These are phyloP conservation scores for Chlorophyllum brunneum DNA, from an alignment of 768 basidiomycete genomes.

Conservation along the genomic window DNA sequence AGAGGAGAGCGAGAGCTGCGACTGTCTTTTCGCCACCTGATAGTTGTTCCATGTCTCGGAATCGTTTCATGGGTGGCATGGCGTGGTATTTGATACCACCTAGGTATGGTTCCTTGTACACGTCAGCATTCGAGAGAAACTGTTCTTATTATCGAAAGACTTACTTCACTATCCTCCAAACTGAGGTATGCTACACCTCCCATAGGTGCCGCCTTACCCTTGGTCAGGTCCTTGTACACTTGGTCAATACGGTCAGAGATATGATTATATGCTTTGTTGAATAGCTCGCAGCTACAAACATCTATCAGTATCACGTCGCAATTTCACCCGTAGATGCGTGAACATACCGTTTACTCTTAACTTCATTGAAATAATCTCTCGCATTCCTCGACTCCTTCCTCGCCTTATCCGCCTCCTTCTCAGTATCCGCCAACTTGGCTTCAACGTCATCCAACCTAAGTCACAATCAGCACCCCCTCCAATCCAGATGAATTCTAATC, in stretches of 20 bases:
- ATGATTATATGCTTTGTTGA: slow-evolving; percentile 95
- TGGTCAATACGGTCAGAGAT: slow-evolving; percentile 93
- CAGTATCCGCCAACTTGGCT: slow-evolving; percentile 79
- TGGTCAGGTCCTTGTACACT: slow-evolving; percentile 97
- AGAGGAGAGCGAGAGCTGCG: slow-evolving; percentile 92
- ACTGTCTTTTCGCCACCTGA: slow-evolving; percentile 99
- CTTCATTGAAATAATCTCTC: slow-evolving; percentile 87
- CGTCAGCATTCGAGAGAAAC: neutral
- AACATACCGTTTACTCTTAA: slow-evolving; percentile 74
- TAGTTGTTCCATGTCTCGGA: slow-evolving; percentile 98
- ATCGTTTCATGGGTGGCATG: slow-evolving; percentile 99
- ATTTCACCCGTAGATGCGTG: neutral
- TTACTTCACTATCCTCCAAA: slow-evolving; percentile 92
- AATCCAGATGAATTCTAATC: too few relatives aligned
- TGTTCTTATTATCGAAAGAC: slow-evolving; percentile 14
- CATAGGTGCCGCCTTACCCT: slow-evolving; percentile 89
- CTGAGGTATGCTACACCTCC: slow-evolving; percentile 96
- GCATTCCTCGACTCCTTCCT: slow-evolving; percentile 86
- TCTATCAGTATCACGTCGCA: neutral
- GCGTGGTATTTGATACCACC: slow-evolving; percentile 94
- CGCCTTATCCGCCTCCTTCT: slow-evolving; percentile 89
- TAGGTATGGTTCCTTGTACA: slow-evolving; percentile 28
- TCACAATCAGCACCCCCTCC: too few relatives aligned
- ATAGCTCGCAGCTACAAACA: slow-evolving; percentile 60
- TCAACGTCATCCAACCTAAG: slow-evolving; percentile 84